phyloP scores from a whole-genome alignment of 2,329 filamentous ascomycete species.

The Curvularia eragrostidis region DNA sequence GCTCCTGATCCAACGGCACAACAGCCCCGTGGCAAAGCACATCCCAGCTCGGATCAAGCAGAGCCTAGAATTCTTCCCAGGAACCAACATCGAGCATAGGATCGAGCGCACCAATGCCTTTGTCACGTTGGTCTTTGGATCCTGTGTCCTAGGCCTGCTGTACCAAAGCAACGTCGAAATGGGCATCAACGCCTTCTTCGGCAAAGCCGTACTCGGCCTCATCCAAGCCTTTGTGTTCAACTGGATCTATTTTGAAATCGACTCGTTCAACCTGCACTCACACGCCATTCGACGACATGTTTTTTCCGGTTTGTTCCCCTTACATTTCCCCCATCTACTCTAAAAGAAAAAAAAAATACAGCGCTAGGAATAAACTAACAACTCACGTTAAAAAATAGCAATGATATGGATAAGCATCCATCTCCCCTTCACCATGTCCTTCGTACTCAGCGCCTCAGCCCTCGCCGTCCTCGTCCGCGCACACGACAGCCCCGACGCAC shows the following conservation, averaged over 20 bases:
- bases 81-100: conserved; percentile 70
- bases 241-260: conserved; percentile 70
- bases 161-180: conserved; percentile 62
- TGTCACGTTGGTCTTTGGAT: conserved; percentile 69
- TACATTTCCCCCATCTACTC: not conserved
- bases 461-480: conserved; percentile 66
- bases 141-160: conserved; percentile 66
- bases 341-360: not conserved
- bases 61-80: conserved; percentile 66
- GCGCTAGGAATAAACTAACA: not conserved
- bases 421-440: conserved; percentile 68
- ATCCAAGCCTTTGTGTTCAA: conserved; percentile 66
- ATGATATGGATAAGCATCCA: conserved; percentile 64
- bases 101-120: conserved; percentile 70
- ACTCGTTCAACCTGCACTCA: conserved; percentile 61
- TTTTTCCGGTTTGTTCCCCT: conserved; percentile 48
- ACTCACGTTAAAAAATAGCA: conserved; percentile 43
- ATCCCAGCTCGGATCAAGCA: conserved; percentile 33
- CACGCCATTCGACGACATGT: conserved; percentile 67
- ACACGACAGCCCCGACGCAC: conserved; percentile 60
- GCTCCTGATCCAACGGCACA: conserved; percentile 47
- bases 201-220: conserved; percentile 66
- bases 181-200: conserved; percentile 65
- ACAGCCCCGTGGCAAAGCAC: conserved; percentile 24
- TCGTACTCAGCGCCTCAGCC: conserved; percentile 65